phyloP scores from a whole-genome alignment of 2,329 filamentous ascomycete genomes.

The Sarocladiaceae sp. region DNA sequence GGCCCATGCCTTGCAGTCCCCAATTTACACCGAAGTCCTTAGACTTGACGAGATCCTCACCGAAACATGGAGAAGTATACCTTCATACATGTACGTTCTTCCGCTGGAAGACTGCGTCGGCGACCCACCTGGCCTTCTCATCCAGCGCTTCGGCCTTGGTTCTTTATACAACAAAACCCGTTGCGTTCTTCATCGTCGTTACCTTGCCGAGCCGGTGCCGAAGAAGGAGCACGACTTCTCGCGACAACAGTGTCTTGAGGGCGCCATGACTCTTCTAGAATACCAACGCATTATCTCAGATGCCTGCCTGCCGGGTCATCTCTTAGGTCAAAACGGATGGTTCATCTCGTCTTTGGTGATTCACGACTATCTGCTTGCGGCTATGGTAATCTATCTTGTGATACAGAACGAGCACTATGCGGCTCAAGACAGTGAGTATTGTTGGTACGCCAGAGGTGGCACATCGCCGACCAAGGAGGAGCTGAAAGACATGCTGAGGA shows the following conservation, averaged over 20 bases:
- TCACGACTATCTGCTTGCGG: constrained; percentile 45
- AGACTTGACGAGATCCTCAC: constrained; percentile 39
- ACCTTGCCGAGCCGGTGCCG: constrained; percentile 35
- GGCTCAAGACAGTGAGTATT: constrained; percentile 25
- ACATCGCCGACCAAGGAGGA: constrained; percentile 29
- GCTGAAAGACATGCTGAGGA: constrained; percentile 33
- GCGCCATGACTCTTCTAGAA: constrained; percentile 39
- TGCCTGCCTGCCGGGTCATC: constrained; percentile 33
- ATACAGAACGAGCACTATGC: constrained; percentile 36
- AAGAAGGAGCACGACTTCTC: constrained; percentile 41
- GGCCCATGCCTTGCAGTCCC: constrained; percentile 41
- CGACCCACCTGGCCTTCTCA: constrained; percentile 38
- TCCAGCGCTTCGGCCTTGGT: constrained; percentile 47
- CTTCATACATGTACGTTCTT: constrained; percentile 40
- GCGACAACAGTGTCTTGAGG: constrained; percentile 42
- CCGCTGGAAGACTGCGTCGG: constrained; percentile 43
- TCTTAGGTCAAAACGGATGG: constrained; percentile 36
- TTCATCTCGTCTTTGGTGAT: constrained; percentile 37
- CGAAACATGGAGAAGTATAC: constrained; percentile 38
- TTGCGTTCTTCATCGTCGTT: constrained; percentile 50
- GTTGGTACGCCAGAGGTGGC: constrained; percentile 28
- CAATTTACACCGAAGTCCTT: constrained; percentile 43
- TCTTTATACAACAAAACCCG: constrained; percentile 48
- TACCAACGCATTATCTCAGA: constrained; percentile 40
- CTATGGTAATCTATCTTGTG: constrained; percentile 43